Conservation (phyloP, 352 stramenopile genomes). For the Globisporangium cederbergense region DNA sequence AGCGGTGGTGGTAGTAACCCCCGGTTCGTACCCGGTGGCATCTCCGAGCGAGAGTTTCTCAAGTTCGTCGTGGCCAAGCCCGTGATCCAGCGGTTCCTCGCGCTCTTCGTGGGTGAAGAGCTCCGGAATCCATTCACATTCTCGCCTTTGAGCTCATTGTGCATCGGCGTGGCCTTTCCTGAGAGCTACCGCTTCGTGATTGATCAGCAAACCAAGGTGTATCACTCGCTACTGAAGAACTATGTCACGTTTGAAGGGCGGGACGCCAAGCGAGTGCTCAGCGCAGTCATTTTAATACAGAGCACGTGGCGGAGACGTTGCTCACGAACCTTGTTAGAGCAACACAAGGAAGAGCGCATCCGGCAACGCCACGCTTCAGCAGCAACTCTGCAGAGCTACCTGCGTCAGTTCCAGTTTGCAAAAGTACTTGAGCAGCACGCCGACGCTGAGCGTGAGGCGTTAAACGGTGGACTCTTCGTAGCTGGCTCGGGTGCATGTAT, state of each 20-base stretch:
- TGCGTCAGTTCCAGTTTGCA: conserved; percentile 42
- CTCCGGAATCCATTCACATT: conserved; percentile 66
- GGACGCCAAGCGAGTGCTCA: conserved; percentile 24
- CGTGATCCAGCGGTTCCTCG: conserved; percentile 39
- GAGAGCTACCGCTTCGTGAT: conserved; percentile 14
- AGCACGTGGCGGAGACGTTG: conserved; percentile 57
- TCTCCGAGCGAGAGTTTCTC: conserved; percentile 28
- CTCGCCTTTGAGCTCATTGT: conserved; percentile 15
- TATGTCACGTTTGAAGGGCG: conserved; percentile 59
- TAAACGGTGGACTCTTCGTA: conserved; percentile 57
- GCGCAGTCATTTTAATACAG: conserved; percentile 55
- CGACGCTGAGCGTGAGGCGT: conserved; percentile 39
- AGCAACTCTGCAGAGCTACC: conserved; percentile 42
- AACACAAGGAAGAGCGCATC: conserved; percentile 22
- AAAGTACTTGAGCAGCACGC: conserved; percentile 53
- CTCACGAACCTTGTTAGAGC: conserved; percentile 27
- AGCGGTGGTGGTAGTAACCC: background rate
- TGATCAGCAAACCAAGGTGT: conserved; percentile 32
- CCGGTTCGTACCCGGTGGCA: background rate
- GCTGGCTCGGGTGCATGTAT: conserved; percentile 46
- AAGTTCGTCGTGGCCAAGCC: conserved; percentile 33
- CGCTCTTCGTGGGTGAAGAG: conserved; percentile 55
- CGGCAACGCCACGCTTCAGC: conserved; percentile 47
- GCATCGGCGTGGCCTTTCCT: conserved; percentile 16
- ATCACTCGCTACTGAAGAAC: conserved; percentile 38